These are phyloP conservation scores for Pisolithus orientalis DNA, from an alignment of 768 basidiomycete species.

Conservation along the genomic window DNA sequence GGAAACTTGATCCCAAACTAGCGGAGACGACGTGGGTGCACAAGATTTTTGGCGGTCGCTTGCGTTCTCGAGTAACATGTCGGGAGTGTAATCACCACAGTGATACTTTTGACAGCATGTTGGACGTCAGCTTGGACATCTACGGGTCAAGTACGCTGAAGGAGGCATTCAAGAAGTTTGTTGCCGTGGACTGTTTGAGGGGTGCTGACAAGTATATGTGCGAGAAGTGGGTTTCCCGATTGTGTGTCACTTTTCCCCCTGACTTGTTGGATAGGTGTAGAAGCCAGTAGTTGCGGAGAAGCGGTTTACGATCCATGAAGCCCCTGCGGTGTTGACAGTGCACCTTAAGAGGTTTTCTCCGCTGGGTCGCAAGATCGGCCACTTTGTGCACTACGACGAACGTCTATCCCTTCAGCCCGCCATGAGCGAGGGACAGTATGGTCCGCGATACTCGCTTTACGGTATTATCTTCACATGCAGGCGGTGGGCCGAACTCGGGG, in stretches of 20 bases:
- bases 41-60: constrained; percentile 85
- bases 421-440: constrained; percentile 79
- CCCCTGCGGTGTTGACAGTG: constrained; percentile 82
- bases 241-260: constrained; percentile 5
- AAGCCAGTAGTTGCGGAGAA: constrained; percentile 87
- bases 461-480: constrained; percentile 93
- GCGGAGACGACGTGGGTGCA: constrained; percentile 93
- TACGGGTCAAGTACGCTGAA: constrained; percentile 52
- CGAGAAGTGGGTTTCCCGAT: constrained; percentile 69
- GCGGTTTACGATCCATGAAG: constrained; percentile 80
- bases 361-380: constrained; percentile 79
- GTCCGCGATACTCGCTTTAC: constrained; percentile 80
- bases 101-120: constrained; percentile 93
- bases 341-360: constrained; percentile 96
- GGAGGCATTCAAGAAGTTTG: constrained; percentile 75
- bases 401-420: constrained; percentile 61
- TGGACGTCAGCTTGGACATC: constrained; percentile 93
- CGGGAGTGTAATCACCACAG: constrained; percentile 75
- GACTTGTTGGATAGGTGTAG: constrained; percentile 58
- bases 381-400: constrained; percentile 74
- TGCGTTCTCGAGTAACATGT: constrained; percentile 90
- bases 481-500: constrained; percentile 88
- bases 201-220: constrained; percentile 98
- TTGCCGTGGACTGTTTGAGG: constrained; percentile 73
- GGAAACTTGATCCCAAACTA: constrained; percentile 63